Percentiles rank a stretch among this genome's conserved stretches.
phyloP scores from a whole-genome alignment of 2,329 filamentous ascomycete species.

The Gnomoniopsis sp. region DNA sequence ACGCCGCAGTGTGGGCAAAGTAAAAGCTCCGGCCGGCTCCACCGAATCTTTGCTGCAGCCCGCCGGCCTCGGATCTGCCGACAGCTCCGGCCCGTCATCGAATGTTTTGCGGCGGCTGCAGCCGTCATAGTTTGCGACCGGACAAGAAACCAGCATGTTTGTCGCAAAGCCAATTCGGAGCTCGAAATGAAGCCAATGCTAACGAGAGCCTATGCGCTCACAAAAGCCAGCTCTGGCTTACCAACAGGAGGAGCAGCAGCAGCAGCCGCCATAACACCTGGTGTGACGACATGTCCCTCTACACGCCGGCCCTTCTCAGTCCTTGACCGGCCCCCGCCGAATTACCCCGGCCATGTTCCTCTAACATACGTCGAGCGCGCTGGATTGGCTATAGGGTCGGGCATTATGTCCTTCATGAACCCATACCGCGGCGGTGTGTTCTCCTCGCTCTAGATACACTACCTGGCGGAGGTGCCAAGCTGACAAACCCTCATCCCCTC shows the following conservation, averaged over 20 bases:
- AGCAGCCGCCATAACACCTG: too few species aligned
- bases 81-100: conserved; percentile 13
- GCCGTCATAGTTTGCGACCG: not conserved
- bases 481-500: not conserved
- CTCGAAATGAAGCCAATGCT: conserved; percentile 13
- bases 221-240: not conserved
- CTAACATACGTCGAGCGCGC: conserved; percentile 74
- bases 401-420: conserved; percentile 63
- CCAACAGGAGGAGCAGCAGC: not conserved
- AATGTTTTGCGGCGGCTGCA: conserved; percentile 2
- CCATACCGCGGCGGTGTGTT: conserved; percentile 71
- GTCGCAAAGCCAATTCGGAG: not conserved
- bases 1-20: not conserved
- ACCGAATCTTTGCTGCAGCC: not conserved
- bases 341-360: conserved; percentile 90
- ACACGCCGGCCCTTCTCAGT: conserved; percentile 63
- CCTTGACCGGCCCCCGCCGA: conserved; percentile 78
- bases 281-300: not conserved
- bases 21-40: not conserved
- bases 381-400: conserved; percentile 64
- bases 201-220: conserved; percentile 9
- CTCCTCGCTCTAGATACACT: not conserved
- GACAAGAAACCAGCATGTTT: conserved; percentile 5
- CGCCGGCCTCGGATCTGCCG: not conserved
- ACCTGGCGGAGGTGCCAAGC: not conserved